A percentile compares a stretch with the other conserved stretches of the same genome.
phyloP scores from a whole-genome alignment of 768 basidiomycete genomes.

The Asterophora parasitica region DNA sequence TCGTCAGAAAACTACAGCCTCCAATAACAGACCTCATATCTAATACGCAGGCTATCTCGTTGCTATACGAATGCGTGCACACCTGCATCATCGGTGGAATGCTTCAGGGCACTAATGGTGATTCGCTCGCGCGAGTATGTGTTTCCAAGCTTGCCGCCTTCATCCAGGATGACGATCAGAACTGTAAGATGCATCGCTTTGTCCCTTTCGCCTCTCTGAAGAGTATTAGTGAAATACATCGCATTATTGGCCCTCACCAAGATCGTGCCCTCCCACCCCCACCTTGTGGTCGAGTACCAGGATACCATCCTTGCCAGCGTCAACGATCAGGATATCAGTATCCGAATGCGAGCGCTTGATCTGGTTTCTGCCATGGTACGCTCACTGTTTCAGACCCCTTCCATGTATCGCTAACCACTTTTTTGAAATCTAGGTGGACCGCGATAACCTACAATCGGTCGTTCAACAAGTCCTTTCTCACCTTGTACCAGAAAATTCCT shows the following conservation, averaged over 20 bases:
- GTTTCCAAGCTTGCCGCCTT: slow-evolving; percentile 93
- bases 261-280: slow-evolving; percentile 88
- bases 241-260: slow-evolving; percentile 92
- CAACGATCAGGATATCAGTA: slow-evolving; percentile 91
- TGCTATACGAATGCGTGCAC: slow-evolving; percentile 96
- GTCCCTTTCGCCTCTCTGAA: slow-evolving; percentile 7
- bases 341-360: slow-evolving; percentile 93
- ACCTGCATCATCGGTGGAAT: slow-evolving; percentile 98
- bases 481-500: slow-evolving; percentile 59
- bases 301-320: slow-evolving; percentile 86
- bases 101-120: slow-evolving; percentile 75
- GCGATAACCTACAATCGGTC: slow-evolving; percentile 80
- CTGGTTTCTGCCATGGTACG: slow-evolving; percentile 89
- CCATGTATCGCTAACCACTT: background rate
- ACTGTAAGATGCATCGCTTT: slow-evolving; percentile 53
- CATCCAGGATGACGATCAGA: slow-evolving; percentile 91
- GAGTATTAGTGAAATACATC: slow-evolving; percentile 87
- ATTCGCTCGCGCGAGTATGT: slow-evolving; percentile 78
- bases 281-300: slow-evolving; percentile 88
- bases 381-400: background rate
- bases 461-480: slow-evolving; percentile 88
- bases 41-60: slow-evolving; percentile 90
- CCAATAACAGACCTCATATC: slow-evolving; percentile 95
- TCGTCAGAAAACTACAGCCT: slow-evolving; percentile 90
- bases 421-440: slow-evolving; percentile 59